Conservation (phyloP, 257 asterid species). For the Solanum paucissectum region DNA sequence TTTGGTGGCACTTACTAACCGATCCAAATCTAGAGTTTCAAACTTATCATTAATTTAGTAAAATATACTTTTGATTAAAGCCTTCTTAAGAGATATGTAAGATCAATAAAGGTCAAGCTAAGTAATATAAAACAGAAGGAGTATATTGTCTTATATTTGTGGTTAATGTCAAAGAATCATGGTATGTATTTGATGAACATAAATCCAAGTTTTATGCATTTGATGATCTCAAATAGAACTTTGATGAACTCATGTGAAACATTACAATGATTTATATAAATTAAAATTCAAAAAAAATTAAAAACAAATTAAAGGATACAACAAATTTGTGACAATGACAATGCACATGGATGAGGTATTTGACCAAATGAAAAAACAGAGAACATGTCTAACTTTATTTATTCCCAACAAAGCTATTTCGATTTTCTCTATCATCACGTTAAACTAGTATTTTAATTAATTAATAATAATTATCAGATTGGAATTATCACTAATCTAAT, state of each 20-base stretch:
- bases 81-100: too few relatives aligned
- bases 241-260: neutral
- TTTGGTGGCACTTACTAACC: neutral
- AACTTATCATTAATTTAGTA: neutral
- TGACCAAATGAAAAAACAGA: conserved; percentile 9
- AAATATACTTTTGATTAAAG: too few relatives aligned
- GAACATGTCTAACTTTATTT: conserved; percentile 7
- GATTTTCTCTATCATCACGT: neutral
- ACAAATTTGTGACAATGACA: conserved; percentile 1
- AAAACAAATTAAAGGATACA: neutral
- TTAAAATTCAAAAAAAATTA: neutral
- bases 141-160: too few relatives aligned
- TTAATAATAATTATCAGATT: neutral
- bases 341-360: conserved; percentile 47
- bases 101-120: neutral
- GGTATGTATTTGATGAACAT: neutral
- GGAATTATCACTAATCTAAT: neutral
- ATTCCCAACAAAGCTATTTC: conserved; percentile 26
- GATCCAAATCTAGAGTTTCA: neutral
- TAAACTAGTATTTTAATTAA: neutral
- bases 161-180: neutral
- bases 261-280: neutral
- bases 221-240: neutral
- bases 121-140: neutral
- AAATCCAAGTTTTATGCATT: neutral